Conservation (phyloP, 495 filamentous ascomycete species). For the Venustampulla echinocandica region DNA sequence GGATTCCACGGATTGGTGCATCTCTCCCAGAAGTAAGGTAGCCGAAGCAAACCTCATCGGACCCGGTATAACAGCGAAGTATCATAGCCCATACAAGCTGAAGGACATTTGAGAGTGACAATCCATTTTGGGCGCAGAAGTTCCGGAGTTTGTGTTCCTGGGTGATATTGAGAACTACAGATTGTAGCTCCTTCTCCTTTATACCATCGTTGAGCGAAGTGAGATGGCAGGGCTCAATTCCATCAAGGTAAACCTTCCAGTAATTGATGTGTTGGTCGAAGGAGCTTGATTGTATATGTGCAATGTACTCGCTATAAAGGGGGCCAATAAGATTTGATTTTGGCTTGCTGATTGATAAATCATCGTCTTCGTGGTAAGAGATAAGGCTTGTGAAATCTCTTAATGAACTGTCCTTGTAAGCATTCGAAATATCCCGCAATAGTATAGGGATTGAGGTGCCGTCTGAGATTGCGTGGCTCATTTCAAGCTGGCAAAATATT, state of each 20-base stretch:
- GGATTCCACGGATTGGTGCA: conserved; percentile 18
- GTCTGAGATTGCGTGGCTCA: conserved; percentile 8
- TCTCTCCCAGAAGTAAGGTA: conserved; percentile 21
- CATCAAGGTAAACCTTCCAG: conserved; percentile 12
- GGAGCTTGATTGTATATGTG: not conserved
- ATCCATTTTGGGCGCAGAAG: not conserved
- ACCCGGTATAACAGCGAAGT: conserved; percentile 40
- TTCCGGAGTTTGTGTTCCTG: not conserved
- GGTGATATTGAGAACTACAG: not conserved
- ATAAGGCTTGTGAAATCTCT: no score
- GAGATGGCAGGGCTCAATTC: conserved; percentile 7
- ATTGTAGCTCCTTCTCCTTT: not conserved
- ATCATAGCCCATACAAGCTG: conserved; percentile 51
- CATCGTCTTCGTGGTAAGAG: no score
- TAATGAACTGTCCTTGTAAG: not conserved
- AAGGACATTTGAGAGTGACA: conserved; percentile 22
- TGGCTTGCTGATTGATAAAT: not conserved
- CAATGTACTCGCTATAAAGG: conserved; percentile 7
- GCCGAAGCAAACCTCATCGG: conserved; percentile 50
- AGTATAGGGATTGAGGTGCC: conserved; percentile 6
- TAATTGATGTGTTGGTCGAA: conserved; percentile 6
- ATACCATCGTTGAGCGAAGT: not conserved
- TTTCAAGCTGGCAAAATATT: conserved; percentile 6
- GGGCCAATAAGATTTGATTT: not conserved
- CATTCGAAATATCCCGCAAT: not conserved